Evolutionary conservation across 2,329 filamentous ascomycete species (phyloP).

Genomic region (Nothopassalora personata): DNA sequence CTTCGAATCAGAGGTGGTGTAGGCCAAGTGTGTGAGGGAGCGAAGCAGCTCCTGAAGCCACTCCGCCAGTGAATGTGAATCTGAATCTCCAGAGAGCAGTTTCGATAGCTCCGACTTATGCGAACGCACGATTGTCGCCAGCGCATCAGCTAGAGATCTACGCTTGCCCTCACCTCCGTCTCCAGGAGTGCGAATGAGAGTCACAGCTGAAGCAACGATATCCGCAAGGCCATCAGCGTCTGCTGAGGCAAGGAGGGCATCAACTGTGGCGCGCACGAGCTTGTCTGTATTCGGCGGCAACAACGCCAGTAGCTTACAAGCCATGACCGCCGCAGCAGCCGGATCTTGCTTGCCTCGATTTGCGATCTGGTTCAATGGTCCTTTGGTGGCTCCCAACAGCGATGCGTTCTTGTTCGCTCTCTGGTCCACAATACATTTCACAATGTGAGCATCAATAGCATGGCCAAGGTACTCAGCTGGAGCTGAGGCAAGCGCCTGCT

Average conservation of each 20-base stretch:
- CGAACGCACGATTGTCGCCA: slow-evolving; percentile 45
- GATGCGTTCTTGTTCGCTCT: slow-evolving; percentile 71
- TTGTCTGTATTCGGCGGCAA: slow-evolving; percentile 79
- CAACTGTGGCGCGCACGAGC: slow-evolving; percentile 75
- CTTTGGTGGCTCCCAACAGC: slow-evolving; percentile 71
- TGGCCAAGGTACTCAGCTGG: slow-evolving; percentile 47
- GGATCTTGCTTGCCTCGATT: slow-evolving; percentile 58
- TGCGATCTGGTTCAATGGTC: slow-evolving; percentile 68
- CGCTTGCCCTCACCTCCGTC: slow-evolving; percentile 48
- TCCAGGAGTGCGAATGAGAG: slow-evolving; percentile 44
- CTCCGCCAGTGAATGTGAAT: slow-evolving; percentile 16
- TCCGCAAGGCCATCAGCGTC: slow-evolving; percentile 46
- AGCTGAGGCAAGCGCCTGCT: slow-evolving; percentile 60
- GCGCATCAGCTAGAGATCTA: slow-evolving; percentile 48
- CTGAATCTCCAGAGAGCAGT: slow-evolving; percentile 24
- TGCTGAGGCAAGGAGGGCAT: slow-evolving; percentile 62
- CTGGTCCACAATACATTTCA: slow-evolving; percentile 78
- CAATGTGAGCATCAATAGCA: slow-evolving; percentile 78
- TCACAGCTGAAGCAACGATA: slow-evolving; percentile 49
- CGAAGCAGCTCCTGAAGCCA: slow-evolving; percentile 24
- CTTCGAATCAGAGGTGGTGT: slow-evolving; percentile 7
- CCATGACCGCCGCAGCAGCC: slow-evolving; percentile 53
- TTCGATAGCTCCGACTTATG: slow-evolving; percentile 30
- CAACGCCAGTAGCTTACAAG: slow-evolving; percentile 64
- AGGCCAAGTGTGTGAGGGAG: slow-evolving; percentile 26